Evolutionary conservation across 2,329 filamentous ascomycete species (phyloP), one percentile per base, ranked within the genome.

Genomic region (Fusarium paranaense): DNA sequence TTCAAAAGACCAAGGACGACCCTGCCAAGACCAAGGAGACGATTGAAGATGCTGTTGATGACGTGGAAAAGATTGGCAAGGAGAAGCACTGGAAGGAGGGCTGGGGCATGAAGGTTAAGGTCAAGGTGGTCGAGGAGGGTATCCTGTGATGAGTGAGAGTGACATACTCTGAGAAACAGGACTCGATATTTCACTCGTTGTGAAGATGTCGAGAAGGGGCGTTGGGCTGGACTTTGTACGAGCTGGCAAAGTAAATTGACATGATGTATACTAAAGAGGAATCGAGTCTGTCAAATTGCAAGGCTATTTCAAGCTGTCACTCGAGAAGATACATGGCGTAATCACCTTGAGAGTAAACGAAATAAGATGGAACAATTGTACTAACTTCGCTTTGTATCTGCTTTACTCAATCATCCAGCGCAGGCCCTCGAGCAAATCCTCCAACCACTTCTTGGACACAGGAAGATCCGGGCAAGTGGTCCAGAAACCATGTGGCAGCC

Each of bases 41-140:
- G 3, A 78, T 86, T 7, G 78, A 82, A 22, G 82, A 83, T 1
- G 83, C 84, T 71, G 73, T 84, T 25, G 76, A 82, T 45, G 78
- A 83, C 78, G 79, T 90, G 37, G 84, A 88, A 71, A 91, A 90
- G 80, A 82, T 87, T 8, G 90, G 90, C 1, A 91, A 91, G 83
- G 87, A 85, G 80, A 91, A 91, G 83, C 85, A 88, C 67, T 91
- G 88, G 82, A 75, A 81, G 33, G 81, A 80, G 2, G 78, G 78
- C 6, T 84, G 82, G 81, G 82, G 82, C 4, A 82, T 84, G 81
- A 81, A 82, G 65, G 81, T 84, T 27, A 78, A 80, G 57, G 80
- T 83, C 13, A 71, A 69, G 35, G 80, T 83, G 45, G 79, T 82
- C 1, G 78, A 82, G 42, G 80, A 83, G 32, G 80, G 78, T 0